These are phyloP conservation scores for Pyrenochaeta sp. DNA, from an alignment of 2,329 filamentous ascomycete species.

Conservation along the genomic window DNA sequence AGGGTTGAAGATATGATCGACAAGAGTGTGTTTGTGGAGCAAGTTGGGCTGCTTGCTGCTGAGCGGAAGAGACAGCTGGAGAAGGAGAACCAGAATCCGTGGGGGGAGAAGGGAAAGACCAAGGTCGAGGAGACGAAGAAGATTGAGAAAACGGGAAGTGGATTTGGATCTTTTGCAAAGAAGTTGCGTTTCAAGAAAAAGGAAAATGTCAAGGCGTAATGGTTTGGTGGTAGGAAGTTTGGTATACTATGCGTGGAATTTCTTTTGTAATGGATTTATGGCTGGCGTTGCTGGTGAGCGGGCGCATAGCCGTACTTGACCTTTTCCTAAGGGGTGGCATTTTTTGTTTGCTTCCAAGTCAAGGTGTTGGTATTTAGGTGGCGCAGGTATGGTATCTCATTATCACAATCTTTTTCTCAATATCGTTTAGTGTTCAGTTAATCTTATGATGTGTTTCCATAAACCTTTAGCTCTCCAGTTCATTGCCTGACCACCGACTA, in stretches of 20 bases:
- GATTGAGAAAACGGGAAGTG: constrained; percentile 13
- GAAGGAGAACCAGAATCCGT: constrained; percentile 33
- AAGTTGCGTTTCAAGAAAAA: constrained; percentile 31
- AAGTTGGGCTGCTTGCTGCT: constrained; percentile 33
- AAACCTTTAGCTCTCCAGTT: no score
- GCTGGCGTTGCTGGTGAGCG: constrained; percentile 10
- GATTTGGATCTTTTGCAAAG: constrained; percentile 17
- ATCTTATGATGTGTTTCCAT: no score
- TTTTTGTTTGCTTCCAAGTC: background rate
- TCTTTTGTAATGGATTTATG: constrained; percentile 1
- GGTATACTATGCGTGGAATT: background rate
- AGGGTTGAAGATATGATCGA: constrained; percentile 43
- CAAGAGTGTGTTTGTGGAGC: constrained; percentile 38
- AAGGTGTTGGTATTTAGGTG: background rate
- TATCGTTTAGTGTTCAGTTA: no score
- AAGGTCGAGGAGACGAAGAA: constrained; percentile 17
- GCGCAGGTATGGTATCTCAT: background rate
- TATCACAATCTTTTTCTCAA: background rate
- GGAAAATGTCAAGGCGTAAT: constrained; percentile 12
- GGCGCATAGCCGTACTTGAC: background rate
- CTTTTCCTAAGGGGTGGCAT: no score
- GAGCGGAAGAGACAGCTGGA: constrained; percentile 38
- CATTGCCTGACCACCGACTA: no score
- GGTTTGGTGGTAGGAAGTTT: background rate
- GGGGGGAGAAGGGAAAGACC: constrained; percentile 37